phyloP scores from a whole-genome alignment of 2,329 filamentous ascomycete genomes.

The Lecanoromycetidae sp. region DNA sequence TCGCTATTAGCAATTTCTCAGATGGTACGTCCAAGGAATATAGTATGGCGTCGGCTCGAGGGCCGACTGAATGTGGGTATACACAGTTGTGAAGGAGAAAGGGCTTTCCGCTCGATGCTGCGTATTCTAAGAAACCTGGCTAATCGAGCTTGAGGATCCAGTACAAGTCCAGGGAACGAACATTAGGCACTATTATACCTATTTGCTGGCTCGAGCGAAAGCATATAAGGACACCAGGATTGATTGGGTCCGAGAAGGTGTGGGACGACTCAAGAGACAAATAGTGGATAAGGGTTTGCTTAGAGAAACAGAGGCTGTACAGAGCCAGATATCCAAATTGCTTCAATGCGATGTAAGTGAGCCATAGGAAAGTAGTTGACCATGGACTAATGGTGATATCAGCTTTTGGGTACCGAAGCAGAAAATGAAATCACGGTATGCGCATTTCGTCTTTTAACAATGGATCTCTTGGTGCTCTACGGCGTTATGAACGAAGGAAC shows the following conservation, averaged over 20 bases:
- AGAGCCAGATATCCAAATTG: constrained; percentile 73
- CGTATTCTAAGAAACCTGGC: not conserved
- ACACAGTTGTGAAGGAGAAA: constrained; percentile 1
- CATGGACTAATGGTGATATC: constrained; percentile 12
- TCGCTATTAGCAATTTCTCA: constrained; percentile 82
- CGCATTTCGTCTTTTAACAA: constrained; percentile 78
- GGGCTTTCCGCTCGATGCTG: not conserved
- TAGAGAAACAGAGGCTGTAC: constrained; percentile 81
- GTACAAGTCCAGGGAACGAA: constrained; percentile 92
- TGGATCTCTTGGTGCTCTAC: constrained; percentile 81
- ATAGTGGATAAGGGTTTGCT: constrained; percentile 84
- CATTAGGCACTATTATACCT: constrained; percentile 81
- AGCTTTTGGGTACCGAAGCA: constrained; percentile 76
- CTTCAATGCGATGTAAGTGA: constrained; percentile 74
- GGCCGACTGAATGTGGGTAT: constrained; percentile 16
- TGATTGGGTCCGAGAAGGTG: constrained; percentile 78
- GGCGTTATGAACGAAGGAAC: constrained; percentile 93
- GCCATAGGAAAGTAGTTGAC: not conserved
- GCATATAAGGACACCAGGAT: constrained; percentile 74
- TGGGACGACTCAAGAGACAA: constrained; percentile 71
- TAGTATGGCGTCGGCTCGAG: constrained; percentile 13
- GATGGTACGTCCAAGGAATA: constrained; percentile 53
- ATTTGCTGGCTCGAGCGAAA: constrained; percentile 68
- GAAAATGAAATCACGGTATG: constrained; percentile 96
- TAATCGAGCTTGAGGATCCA: constrained; percentile 28